Evolutionary conservation across 345 rosid species (phyloP).

Genomic region (Rhodamnia rubescens): DNA sequence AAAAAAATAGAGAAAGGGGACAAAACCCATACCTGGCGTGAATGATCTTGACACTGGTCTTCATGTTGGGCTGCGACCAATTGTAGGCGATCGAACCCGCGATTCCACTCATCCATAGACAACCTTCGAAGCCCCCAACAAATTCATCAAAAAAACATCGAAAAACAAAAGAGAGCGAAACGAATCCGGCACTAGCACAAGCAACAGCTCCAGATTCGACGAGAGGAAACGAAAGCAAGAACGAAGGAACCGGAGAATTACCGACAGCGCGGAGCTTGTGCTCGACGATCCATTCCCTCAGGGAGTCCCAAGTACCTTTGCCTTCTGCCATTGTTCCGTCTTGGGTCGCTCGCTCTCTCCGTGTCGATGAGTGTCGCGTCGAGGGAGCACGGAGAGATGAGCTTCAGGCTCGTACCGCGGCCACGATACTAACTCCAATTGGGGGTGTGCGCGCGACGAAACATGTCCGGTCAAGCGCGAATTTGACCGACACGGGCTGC

Average conservation of each 20-base stretch:
- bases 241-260: conserved; percentile 2
- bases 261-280: conserved; percentile 96
- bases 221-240: background rate
- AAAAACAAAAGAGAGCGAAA: background rate
- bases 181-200: background rate
- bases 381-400: background rate
- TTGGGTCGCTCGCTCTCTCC: background rate
- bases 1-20: background rate
- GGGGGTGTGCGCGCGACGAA: background rate
- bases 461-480: background rate
- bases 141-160: background rate
- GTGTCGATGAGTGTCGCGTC: background rate
- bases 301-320: background rate
- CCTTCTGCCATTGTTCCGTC: background rate
- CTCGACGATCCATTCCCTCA: conserved; percentile 16
- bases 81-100: conserved; percentile 83
- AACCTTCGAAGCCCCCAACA: conserved; percentile 25
- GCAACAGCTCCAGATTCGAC: background rate
- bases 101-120: conserved; percentile 84
- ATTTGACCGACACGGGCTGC: background rate
- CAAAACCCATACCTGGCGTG: conserved; percentile 60
- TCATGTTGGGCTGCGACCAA: conserved; percentile 94
- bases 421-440: background rate
- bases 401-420: background rate
- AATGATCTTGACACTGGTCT: conserved; percentile 88